These are phyloP conservation scores for Chenopodium berlandieri DNA, from an alignment of 148 eudicot species.

Conservation along the genomic window DNA sequence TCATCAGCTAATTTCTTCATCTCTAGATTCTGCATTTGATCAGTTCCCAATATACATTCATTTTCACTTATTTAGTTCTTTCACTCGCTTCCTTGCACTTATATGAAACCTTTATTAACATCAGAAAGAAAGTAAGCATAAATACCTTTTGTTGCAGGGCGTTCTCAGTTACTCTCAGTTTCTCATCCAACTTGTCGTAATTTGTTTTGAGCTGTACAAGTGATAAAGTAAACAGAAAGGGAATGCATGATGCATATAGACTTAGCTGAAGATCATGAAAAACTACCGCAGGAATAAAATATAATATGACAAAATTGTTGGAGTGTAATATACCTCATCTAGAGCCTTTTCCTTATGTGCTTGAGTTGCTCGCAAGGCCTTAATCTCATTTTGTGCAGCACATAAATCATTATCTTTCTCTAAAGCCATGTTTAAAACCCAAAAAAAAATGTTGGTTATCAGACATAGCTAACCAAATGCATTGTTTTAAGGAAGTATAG, in stretches of 20 bases:
- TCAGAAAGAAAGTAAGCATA: neutral
- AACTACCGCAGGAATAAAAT: neutral
- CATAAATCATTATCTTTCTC: conserved; percentile 72
- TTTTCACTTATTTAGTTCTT: neutral
- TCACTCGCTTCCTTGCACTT: neutral
- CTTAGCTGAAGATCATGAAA: neutral
- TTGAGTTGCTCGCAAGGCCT: conserved; percentile 62
- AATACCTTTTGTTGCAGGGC: conserved; percentile 73
- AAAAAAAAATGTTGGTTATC: neutral
- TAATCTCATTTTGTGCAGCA: conserved; percentile 64
- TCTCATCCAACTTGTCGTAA: conserved; percentile 52
- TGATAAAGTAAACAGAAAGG: neutral
- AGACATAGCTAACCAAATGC: neutral
- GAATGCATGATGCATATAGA: neutral
- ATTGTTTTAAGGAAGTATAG: neutral
- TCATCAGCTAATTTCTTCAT: conserved; percentile 63
- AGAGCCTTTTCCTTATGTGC: conserved; percentile 71
- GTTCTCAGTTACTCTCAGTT: conserved; percentile 44
- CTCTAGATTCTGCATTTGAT: conserved; percentile 67
- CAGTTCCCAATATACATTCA: conserved; percentile 2
- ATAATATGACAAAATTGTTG: neutral
- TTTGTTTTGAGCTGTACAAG: conserved; percentile 54
- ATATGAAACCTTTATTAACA: conserved; percentile 1
- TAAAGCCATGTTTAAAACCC: conserved; percentile 23
- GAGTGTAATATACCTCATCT: conserved; percentile 51